A percentile compares a stretch with the other conserved stretches of the same genome.
These are phyloP conservation scores for Termitomyces heimii DNA, from an alignment of 768 basidiomycete species.

Conservation along the genomic window DNA sequence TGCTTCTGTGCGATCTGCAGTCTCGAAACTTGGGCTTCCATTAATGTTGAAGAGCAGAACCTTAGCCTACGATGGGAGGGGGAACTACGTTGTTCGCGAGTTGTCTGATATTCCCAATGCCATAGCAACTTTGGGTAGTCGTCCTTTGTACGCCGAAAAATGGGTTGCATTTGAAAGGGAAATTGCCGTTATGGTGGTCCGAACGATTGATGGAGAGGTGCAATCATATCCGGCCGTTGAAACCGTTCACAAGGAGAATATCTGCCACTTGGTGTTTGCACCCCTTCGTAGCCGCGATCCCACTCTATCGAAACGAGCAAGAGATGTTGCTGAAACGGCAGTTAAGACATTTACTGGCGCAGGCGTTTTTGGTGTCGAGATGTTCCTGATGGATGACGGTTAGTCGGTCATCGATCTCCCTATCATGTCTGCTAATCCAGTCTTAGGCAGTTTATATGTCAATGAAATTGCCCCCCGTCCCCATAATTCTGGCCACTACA, in stretches of 20 bases:
- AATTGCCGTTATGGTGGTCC: constrained; percentile 96
- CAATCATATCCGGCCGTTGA: constrained; percentile 88
- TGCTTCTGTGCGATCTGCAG: constrained; percentile 47
- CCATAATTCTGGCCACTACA: constrained; percentile 98
- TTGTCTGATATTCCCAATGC: constrained; percentile 45
- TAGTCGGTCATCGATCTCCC: constrained; percentile 14
- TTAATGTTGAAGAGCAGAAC: constrained; percentile 97
- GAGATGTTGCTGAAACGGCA: constrained; percentile 72
- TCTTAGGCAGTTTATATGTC: constrained; percentile 66
- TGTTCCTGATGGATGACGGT: constrained; percentile 93
- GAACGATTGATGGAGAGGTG: constrained; percentile 67
- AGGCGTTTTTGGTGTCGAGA: constrained; percentile 96
- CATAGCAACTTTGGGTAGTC: constrained; percentile 46
- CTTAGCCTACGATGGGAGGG: constrained; percentile 92
- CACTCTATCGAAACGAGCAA: constrained; percentile 52
- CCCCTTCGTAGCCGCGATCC: constrained; percentile 66
- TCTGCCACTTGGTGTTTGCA: constrained; percentile 90
- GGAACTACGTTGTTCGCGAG: constrained; percentile 75
- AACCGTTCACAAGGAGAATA: constrained; percentile 90
- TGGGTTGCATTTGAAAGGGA: constrained; percentile 89
- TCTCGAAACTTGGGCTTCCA: constrained; percentile 66
- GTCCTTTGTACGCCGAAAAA: constrained; percentile 88
- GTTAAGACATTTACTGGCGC: constrained; percentile 78
- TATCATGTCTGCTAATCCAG: not conserved
- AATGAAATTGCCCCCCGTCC: constrained; percentile 99